Conservation (phyloP, 495 filamentous ascomycete genomes). For the Neurospora tetraspora region DNA sequence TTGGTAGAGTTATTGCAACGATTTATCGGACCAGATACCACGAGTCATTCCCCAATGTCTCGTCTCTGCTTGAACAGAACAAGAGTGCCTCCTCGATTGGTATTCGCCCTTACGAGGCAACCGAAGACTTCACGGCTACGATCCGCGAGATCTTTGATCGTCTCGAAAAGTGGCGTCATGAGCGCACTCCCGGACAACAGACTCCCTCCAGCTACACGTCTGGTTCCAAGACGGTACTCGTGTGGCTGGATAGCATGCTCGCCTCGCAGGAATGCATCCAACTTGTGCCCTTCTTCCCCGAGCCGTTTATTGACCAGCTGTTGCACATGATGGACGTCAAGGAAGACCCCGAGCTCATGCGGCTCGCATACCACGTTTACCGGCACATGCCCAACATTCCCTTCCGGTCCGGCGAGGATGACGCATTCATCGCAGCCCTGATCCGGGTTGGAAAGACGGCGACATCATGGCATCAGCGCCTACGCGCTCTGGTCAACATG, state of each 20-base stretch:
- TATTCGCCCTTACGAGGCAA: slow-evolving; percentile 69
- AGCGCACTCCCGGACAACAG: slow-evolving; percentile 80
- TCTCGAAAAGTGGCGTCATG: slow-evolving; percentile 78
- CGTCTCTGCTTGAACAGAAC: slow-evolving; percentile 65
- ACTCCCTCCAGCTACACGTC: slow-evolving; percentile 91
- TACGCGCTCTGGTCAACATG: slow-evolving; percentile 97
- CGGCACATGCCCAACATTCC: slow-evolving; percentile 94
- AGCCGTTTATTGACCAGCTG: slow-evolving; percentile 79
- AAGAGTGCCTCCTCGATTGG: slow-evolving; percentile 73
- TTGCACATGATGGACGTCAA: slow-evolving; percentile 99
- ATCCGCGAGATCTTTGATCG: slow-evolving; percentile 68
- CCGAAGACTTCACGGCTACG: slow-evolving; percentile 59
- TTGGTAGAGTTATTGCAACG: slow-evolving; percentile 77
- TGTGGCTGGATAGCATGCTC: slow-evolving; percentile 89
- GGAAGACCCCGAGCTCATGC: slow-evolving; percentile 93
- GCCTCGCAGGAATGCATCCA: slow-evolving; percentile 89
- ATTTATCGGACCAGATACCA: slow-evolving; percentile 87
- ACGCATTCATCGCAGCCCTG: slow-evolving; percentile 70
- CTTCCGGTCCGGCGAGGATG: slow-evolving; percentile 76
- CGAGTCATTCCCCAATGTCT: slow-evolving; percentile 76
- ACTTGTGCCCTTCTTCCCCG: slow-evolving; percentile 82
- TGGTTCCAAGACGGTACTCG: slow-evolving; percentile 87
- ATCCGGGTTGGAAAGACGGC: slow-evolving; percentile 83
- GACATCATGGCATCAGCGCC: slow-evolving; percentile 89
- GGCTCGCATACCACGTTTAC: slow-evolving; percentile 93